Conservation (phyloP, 2,329 filamentous ascomycete species). For the Fusarium neocosmosporiellum region DNA sequence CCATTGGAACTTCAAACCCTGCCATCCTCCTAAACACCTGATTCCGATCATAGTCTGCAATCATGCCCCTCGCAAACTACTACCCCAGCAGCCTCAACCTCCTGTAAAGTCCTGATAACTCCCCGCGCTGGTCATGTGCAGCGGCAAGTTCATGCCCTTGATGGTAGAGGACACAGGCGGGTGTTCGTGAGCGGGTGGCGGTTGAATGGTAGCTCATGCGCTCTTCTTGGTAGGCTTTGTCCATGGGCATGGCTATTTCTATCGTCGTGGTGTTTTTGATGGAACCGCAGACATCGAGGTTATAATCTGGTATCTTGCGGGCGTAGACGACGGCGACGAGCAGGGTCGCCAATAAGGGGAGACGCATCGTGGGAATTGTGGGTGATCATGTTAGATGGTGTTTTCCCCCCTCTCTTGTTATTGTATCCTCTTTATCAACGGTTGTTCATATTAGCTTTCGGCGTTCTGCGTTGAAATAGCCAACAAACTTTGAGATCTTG, state of each 20-base stretch:
- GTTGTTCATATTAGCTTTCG: not conserved
- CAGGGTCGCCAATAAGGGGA: not conserved
- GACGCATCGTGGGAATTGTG: not conserved
- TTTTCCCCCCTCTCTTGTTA: not conserved
- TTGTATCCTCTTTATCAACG: not conserved
- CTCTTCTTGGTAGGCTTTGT: constrained; percentile 50
- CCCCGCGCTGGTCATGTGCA: constrained; percentile 58
- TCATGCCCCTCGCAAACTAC: constrained; percentile 49
- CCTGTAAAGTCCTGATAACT: constrained; percentile 56
- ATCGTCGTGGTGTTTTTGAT: constrained; percentile 6
- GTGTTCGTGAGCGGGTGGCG: constrained; percentile 55
- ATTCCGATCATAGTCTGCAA: constrained; percentile 51
- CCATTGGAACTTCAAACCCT: constrained; percentile 49
- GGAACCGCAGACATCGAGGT: constrained; percentile 15
- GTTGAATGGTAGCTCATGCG: constrained; percentile 60
- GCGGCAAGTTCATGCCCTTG: constrained; percentile 54
- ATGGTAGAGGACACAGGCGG: constrained; percentile 60
- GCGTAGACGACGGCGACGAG: not conserved
- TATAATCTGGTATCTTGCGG: not conserved
- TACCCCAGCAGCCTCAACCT: constrained; percentile 50
- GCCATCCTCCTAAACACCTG: constrained; percentile 54
- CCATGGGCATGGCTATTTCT: constrained; percentile 16
- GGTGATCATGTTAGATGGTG: not conserved
- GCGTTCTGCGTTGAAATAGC: not conserved
- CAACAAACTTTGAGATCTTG: not conserved